phyloP scores from a whole-genome alignment of 2,329 filamentous ascomycete species.

The Zymoseptoria crescenta region DNA sequence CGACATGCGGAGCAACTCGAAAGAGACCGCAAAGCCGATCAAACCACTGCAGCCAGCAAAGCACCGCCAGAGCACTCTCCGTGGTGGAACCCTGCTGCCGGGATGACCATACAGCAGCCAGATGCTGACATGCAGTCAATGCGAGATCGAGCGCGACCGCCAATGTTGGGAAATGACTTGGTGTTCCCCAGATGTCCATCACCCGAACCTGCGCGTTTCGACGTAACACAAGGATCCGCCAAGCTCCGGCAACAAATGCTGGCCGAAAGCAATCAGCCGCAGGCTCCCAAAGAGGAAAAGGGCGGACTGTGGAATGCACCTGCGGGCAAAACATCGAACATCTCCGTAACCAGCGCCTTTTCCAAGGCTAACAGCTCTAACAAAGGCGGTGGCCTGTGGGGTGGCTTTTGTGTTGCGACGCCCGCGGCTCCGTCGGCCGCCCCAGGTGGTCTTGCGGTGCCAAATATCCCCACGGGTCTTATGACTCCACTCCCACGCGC shows the following conservation, averaged over 20 bases:
- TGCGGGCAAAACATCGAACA: conserved; percentile 5
- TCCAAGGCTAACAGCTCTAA: conserved; percentile 15
- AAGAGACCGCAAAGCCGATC: conserved; percentile 40
- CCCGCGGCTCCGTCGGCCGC: conserved; percentile 21
- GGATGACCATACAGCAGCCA: conserved; percentile 23
- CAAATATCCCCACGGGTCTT: conserved; percentile 40
- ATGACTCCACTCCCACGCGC: conserved; percentile 39
- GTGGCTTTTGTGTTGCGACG: conserved; percentile 55
- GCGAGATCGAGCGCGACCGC: conserved; percentile 58
- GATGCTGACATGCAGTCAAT: conserved; percentile 45
- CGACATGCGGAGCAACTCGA: conserved; percentile 62
- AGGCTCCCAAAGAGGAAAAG: conserved; percentile 39
- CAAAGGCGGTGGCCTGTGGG: conserved; percentile 57
- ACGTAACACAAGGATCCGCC: conserved; percentile 59
- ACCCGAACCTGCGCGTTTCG: conserved; percentile 75
- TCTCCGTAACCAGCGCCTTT: conserved; percentile 4
- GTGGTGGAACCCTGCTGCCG: conserved; percentile 35
- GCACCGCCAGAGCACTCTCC: conserved; percentile 19
- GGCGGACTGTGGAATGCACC: conserved; percentile 51
- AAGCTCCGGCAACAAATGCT: conserved; percentile 42
- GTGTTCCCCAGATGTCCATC: conserved; percentile 74
- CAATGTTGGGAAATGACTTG: conserved; percentile 80
- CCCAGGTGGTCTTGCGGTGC: conserved; percentile 30
- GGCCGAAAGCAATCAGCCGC: conserved; percentile 25
- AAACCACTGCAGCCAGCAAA: conserved; percentile 26